Evolutionary conservation across 2,329 filamentous ascomycete species (phyloP), one percentile per base, ranked within the genome.

Genomic region (Parafenestella ontariensis): DNA sequence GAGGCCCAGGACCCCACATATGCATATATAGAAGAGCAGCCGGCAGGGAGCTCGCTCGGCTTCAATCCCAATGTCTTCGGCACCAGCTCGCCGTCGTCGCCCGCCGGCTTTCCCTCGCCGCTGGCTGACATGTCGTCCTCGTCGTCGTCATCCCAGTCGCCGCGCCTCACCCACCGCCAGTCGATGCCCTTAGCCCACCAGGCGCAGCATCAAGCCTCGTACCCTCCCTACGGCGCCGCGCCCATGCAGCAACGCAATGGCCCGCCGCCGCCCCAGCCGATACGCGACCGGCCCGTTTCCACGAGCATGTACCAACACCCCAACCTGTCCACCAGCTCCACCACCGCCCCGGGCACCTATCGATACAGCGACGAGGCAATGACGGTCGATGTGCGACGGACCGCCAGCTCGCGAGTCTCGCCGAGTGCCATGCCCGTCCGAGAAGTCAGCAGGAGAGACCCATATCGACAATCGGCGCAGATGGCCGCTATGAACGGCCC

Each of bases 391-490:
- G 65, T 72, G 41, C 58, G 81, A 54, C 81, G 84, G 69, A 79
- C 87, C 58, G 85, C 82, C 63, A 87, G 89, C 65, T 88, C 89
- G 15, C 83, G 88, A 62, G 83, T 85, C 41, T 83, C 83, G 13
- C 82, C 83, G 21, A 83, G 84, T 28, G 83, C 85, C 37, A 82
- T 88, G 42, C 87, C 88, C 2, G 83, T 85, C 29, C 82, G 90
- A 65, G 90, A 93, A 65, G 80, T 83, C 20, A 92, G 87, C 69
- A 85, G 90, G 68, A 84, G 84, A 69, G 88, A 91, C 57, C 81
- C 85, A 26, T 92, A 93, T 72, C 85, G 85, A 49, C 82, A 85
- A 56, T 80, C 82, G 0, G 62, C 58, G 11, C 86, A 85, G 61
- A 80, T 84, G 44, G 79, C 82, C 33, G 74, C 77, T 26, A 82